These are phyloP conservation scores for Fusarium mangiferae DNA, from an alignment of 2,329 filamentous ascomycete species.

Conservation along the genomic window DNA sequence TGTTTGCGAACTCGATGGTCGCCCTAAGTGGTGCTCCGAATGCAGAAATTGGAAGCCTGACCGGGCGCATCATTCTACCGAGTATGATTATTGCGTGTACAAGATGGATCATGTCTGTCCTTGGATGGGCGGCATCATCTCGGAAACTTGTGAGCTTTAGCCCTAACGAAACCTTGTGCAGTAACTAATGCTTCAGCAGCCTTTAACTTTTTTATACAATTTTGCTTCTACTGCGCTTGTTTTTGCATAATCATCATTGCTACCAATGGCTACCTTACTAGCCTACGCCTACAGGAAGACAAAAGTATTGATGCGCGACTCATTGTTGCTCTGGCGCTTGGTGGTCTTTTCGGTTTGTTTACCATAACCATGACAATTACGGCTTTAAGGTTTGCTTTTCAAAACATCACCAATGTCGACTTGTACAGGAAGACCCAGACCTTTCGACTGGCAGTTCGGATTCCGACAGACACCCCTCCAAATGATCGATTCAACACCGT, in stretches of 20 bases:
- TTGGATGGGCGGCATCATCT: constrained; percentile 94
- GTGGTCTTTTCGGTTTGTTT: constrained; percentile 83
- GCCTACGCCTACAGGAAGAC: constrained; percentile 59
- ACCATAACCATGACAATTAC: constrained; percentile 79
- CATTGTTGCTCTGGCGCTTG: constrained; percentile 73
- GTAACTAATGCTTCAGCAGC: constrained; percentile 52
- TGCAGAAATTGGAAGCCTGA: constrained; percentile 92
- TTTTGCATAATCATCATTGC: constrained; percentile 74
- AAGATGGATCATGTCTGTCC: constrained; percentile 98
- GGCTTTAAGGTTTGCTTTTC: constrained; percentile 73
- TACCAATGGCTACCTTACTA: constrained; percentile 71
- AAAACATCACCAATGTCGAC: constrained; percentile 89
- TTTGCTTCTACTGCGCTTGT: constrained; percentile 76
- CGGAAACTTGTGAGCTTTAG: constrained; percentile 72
- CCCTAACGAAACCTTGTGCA: not conserved
- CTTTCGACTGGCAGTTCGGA: constrained; percentile 79
- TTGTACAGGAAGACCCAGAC: constrained; percentile 71
- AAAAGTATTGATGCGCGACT: constrained; percentile 65
- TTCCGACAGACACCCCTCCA: constrained; percentile 62
- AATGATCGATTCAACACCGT: constrained; percentile 61
- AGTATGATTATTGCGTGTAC: constrained; percentile 81
- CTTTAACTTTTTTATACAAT: constrained; percentile 94
- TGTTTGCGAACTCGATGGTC: constrained; percentile 82
- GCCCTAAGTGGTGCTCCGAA: constrained; percentile 86
- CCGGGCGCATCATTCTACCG: constrained; percentile 85